Conservation (phyloP, 805 yeast genomes). For the Wickerhamomyces silvicola region DNA sequence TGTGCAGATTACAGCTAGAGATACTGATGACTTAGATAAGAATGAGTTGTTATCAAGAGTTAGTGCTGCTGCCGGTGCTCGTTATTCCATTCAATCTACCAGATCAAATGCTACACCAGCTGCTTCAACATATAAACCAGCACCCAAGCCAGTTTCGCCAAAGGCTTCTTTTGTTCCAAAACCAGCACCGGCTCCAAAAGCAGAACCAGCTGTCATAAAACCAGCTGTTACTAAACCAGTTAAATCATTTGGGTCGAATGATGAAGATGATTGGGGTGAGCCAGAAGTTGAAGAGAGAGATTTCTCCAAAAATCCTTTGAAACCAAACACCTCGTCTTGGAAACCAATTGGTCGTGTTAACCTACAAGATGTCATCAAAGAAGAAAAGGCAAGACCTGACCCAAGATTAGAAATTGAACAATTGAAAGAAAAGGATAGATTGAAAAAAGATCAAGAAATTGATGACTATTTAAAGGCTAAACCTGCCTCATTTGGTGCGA, state of each 20-base stretch:
- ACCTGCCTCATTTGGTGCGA: conserved; percentile 21
- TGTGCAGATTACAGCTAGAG: conserved; percentile 95
- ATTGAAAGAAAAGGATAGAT: conserved; percentile 28
- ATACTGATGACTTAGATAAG: conserved; percentile 80
- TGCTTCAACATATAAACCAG: conserved; percentile 19
- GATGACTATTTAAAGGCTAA: conserved; percentile 29
- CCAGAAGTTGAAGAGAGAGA: conserved; percentile 43
- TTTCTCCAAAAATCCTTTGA: conserved; percentile 39
- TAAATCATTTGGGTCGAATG: conserved; percentile 16
- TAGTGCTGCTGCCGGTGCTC: conserved; percentile 91
- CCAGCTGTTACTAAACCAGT: conserved; percentile 15
- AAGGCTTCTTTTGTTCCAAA: conserved; percentile 16
- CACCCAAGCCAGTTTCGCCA: conserved; percentile 23
- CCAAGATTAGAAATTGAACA: conserved; percentile 35
- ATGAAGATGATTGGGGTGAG: conserved; percentile 39
- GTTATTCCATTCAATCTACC: conserved; percentile 63
- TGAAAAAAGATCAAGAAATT: conserved; percentile 29
- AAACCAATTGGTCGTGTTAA: conserved; percentile 61
- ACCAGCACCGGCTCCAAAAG: conserved; percentile 10
- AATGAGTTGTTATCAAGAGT: conserved; percentile 68
- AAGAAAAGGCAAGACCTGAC: conserved; percentile 35
- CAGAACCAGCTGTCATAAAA: conserved; percentile 3
- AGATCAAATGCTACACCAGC: conserved; percentile 26
- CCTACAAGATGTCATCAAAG: conserved; percentile 35
- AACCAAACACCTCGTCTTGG: conserved; percentile 41